phyloP scores from a whole-genome alignment of 2,329 filamentous ascomycete genomes.

The Monosporascus cannonballus region DNA sequence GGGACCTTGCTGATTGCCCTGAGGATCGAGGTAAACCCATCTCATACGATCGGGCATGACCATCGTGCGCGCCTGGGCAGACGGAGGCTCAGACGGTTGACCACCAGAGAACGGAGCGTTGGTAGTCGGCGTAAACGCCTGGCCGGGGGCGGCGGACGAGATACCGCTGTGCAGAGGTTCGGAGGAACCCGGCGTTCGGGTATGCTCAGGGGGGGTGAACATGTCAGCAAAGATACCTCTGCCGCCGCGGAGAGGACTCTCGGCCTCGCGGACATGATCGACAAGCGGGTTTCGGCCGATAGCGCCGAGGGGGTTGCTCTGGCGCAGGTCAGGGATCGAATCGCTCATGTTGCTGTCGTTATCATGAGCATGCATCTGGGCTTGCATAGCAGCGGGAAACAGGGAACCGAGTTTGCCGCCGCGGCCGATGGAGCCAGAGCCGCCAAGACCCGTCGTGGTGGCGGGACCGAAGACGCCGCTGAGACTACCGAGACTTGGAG shows the following conservation, averaged over 20 bases:
- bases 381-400: constrained; percentile 85
- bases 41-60: constrained; percentile 99
- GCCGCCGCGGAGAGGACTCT: constrained; percentile 52
- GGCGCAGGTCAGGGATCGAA: constrained; percentile 52
- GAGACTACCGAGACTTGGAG: constrained; percentile 62
- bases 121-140: constrained; percentile 23
- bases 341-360: constrained; percentile 52
- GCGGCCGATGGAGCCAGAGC: constrained; percentile 63
- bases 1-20: constrained; percentile 85
- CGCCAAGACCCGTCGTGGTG: constrained; percentile 45
- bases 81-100: constrained; percentile 42
- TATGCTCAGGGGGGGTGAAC: constrained; percentile 33
- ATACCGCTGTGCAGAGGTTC: constrained; percentile 22
- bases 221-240: constrained; percentile 51
- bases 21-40: constrained; percentile 96
- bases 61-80: constrained; percentile 77
- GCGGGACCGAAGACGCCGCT: constrained; percentile 65
- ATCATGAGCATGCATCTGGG: constrained; percentile 74
- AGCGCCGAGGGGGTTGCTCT: constrained; percentile 56
- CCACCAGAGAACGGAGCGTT: constrained; percentile 28
- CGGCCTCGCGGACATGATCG: constrained; percentile 48
- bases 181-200: constrained; percentile 26
- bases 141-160: constrained; percentile 23
- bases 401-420: constrained; percentile 80
- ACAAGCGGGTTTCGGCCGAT: constrained; percentile 59